phyloP scores from a whole-genome alignment of 73 alveolate species.

The Uronychia setigera region DNA sequence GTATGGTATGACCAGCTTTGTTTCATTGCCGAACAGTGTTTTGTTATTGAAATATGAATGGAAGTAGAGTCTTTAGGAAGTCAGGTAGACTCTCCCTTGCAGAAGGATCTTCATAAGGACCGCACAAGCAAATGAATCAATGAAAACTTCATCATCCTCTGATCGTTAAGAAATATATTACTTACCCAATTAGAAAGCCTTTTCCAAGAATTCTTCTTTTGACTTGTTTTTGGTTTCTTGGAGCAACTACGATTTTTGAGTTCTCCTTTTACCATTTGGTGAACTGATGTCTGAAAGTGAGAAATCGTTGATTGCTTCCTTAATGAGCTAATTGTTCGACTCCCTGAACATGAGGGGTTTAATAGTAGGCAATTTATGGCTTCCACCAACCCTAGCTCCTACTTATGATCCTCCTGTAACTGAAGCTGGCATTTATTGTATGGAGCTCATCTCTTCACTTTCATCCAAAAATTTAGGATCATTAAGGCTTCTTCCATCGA shows the following conservation, averaged over 20 bases:
- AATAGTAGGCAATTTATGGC: too few relatives aligned
- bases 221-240: background rate
- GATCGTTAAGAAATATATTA: slow-evolving; percentile 3
- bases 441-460: too few relatives aligned
- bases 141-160: slow-evolving; percentile 42
- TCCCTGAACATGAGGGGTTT: too few relatives aligned
- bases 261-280: background rate
- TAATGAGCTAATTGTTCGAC: too few relatives aligned
- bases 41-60: slow-evolving; percentile 69
- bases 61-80: slow-evolving; percentile 51
- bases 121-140: slow-evolving; percentile 69
- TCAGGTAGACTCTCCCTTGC: slow-evolving; percentile 62
- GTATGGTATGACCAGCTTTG: slow-evolving; percentile 54
- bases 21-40: slow-evolving; percentile 66
- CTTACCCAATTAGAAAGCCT: background rate
- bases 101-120: slow-evolving; percentile 44
- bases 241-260: background rate
- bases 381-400: too few relatives aligned
- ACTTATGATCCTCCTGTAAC: too few relatives aligned
- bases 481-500: too few relatives aligned
- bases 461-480: too few relatives aligned
- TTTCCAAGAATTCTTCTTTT: background rate
- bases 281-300: background rate
- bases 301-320: background rate
- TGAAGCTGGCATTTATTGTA: too few relatives aligned